Evolutionary conservation across 768 basidiomycete species (phyloP).

Genomic region (Sistotremastrum niveocremeum): DNA sequence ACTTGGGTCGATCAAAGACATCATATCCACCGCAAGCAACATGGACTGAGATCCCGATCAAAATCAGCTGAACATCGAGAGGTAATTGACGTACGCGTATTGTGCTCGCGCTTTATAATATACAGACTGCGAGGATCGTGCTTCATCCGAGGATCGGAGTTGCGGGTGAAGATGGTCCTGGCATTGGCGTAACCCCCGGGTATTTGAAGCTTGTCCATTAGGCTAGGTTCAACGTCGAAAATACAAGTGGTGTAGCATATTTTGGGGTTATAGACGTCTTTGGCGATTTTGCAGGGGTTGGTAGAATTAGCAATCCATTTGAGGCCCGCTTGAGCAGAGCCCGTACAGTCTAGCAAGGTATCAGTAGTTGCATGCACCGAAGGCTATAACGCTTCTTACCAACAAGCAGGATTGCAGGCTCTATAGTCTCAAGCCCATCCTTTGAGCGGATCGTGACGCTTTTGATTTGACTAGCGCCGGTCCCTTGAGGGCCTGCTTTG

Average conservation of each 20-base stretch:
- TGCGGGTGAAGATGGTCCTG: conserved; percentile 6
- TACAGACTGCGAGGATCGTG: conserved; percentile 4
- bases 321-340: conserved; percentile 14
- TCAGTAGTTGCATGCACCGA: not conserved
- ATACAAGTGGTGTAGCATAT: conserved; percentile 11
- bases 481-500: no score
- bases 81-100: conserved; percentile 2
- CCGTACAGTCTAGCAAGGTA: conserved; percentile 17
- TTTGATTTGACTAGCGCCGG: not conserved
- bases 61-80: not conserved
- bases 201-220: conserved; percentile 9
- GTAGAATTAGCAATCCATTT: conserved; percentile 12
- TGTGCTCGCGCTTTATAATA: conserved; percentile 6
- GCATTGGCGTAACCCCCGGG: conserved; percentile 8
- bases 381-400: conserved; percentile 3
- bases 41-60: not conserved
- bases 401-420: conserved; percentile 9
- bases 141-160: conserved; percentile 6
- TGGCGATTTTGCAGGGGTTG: conserved; percentile 2
- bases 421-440: not conserved
- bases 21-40: conserved; percentile 3
- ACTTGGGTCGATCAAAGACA: not conserved
- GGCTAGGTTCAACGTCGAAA: conserved; percentile 5
- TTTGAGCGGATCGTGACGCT: conserved; percentile 7
- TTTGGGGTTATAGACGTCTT: conserved; percentile 14